Conservation (phyloP, 73 alveolate genomes). For the Paramecium tetraurelia region DNA sequence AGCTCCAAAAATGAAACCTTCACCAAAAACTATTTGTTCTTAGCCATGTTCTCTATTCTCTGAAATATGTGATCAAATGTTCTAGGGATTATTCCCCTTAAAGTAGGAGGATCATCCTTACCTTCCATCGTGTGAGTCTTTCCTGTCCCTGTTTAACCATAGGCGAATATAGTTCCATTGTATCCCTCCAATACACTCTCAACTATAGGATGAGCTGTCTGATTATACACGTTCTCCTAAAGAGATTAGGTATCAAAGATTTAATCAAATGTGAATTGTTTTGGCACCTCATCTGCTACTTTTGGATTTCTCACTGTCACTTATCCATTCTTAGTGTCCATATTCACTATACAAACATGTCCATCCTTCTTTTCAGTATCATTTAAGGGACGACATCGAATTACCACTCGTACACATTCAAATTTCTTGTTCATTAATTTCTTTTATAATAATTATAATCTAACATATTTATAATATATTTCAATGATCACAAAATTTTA, state of each 20-base stretch:
- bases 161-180: constrained; percentile 98
- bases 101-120: constrained; percentile 80
- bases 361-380: constrained; percentile 80
- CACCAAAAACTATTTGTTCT: constrained; percentile 79
- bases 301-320: constrained; percentile 72
- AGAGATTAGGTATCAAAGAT: constrained; percentile 74
- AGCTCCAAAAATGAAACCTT: constrained; percentile 89
- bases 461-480: background rate
- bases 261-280: constrained; percentile 86
- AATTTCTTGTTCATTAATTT: constrained; percentile 63
- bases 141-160: constrained; percentile 99
- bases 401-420: constrained; percentile 90
- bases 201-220: constrained; percentile 89
- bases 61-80: constrained; percentile 94
- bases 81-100: constrained; percentile 96
- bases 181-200: constrained; percentile 94
- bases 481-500: background rate
- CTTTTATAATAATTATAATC: background rate
- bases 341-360: constrained; percentile 81
- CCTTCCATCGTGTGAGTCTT: constrained; percentile 98
- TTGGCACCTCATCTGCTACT: constrained; percentile 75
- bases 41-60: constrained; percentile 78
- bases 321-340: constrained; percentile 74
- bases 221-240: constrained; percentile 81
- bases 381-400: constrained; percentile 86